phyloP scores from a whole-genome alignment of 495 filamentous ascomycete species.

The Lepidopterella palustris region DNA sequence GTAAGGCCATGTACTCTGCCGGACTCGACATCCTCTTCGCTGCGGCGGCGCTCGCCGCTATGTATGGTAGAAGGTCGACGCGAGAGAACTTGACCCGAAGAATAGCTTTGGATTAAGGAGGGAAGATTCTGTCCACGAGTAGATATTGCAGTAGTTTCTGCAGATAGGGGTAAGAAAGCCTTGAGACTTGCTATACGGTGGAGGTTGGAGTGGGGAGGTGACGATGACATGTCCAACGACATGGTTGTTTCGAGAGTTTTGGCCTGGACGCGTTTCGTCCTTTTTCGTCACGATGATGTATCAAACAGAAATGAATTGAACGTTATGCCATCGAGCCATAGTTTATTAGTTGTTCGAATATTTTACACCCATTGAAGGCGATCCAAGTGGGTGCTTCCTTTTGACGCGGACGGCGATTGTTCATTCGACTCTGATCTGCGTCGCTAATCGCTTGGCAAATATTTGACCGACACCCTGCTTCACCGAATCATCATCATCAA shows the following conservation, averaged over 20 bases:
- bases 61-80: conserved; percentile 15
- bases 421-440: too few relatives aligned
- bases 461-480: too few relatives aligned
- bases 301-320: too few relatives aligned
- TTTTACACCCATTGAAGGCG: too few relatives aligned
- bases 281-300: too few relatives aligned
- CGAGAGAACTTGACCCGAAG: not conserved
- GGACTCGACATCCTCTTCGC: conserved; percentile 22
- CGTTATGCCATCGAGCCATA: too few relatives aligned
- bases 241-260: not conserved
- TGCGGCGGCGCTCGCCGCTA: conserved; percentile 17
- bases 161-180: conserved; percentile 34
- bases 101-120: conserved; percentile 11
- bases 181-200: conserved; percentile 32
- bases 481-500: too few relatives aligned
- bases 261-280: too few relatives aligned
- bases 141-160: conserved; percentile 23
- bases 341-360: too few relatives aligned
- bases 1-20: conserved; percentile 12
- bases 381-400: too few relatives aligned
- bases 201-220: conserved; percentile 2
- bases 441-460: too few relatives aligned
- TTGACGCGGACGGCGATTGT: too few relatives aligned
- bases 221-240: conserved; percentile 4
- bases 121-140: conserved; percentile 36